Base-by-base conservation (phyloP, 1,284 basidiomycete genomes). In the Trametes pubescens region DNA sequence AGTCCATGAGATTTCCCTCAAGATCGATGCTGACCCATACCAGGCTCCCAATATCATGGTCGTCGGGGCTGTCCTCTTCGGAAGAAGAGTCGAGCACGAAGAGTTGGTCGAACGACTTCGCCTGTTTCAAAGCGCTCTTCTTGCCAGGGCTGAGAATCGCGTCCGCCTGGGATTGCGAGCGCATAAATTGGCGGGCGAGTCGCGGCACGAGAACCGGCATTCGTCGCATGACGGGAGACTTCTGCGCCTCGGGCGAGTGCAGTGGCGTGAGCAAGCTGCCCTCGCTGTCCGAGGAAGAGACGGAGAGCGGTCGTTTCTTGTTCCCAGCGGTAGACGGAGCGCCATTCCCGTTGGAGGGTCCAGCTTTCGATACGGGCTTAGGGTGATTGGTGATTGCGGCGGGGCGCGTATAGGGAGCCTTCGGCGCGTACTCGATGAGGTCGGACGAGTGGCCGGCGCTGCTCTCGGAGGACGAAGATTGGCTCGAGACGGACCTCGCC, bases 1-100 rank as follows among this genome's bases (percentile, higher is more conserved):
- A 61, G 1, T 65, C 51, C 7, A 66, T 62, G 9, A 73, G 58
- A 8, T 70, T 59, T 2, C 77, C 77, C 2, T 60, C 54, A 26
- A 59, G 55, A 51, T 76, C 70, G 8, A 80, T 59, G 46, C 72
- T 72, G 14, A 79, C 76, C 76, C 78, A 80, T 5, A 76, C 78
- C 21, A 77, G 64, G n/a, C 65, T 66, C 11, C 75, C 72, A 16
- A 71, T 58, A 29, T 66, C 67, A 11, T 44, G 18, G n/a, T 65
- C 64, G 47, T 68, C 67, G 22, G 32, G 29, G 35, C 59, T 64
- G 35, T 65, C 64, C n/a, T 64, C 64, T 24, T 68, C 67, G 11
- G 64, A 57, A 1, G 67, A 68, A 34, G 65, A 65, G 40, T 66
- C 64, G 16, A 68, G 61, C 4, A 49, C 51, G 21, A 68, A 62